These are phyloP conservation scores for Spironucleus salmonicida DNA, from an alignment of 208 protist species.

Conservation along the genomic window DNA sequence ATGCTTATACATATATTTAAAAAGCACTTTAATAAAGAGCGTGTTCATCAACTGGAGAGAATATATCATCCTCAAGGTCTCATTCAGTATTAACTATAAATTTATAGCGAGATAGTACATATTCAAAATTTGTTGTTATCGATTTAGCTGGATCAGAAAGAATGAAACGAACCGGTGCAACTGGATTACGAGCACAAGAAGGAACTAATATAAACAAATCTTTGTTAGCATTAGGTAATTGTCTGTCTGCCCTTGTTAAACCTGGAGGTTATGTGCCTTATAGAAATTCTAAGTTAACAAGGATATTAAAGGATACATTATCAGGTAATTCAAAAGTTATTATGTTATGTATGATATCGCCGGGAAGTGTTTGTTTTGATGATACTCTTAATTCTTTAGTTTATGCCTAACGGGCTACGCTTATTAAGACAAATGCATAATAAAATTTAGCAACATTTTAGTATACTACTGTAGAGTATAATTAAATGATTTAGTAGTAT, in stretches of 20 bases:
- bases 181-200: conserved; percentile 54
- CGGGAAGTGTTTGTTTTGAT: conserved; percentile 49
- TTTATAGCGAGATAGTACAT: background rate
- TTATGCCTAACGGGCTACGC: conserved; percentile 61
- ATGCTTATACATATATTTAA: conserved; percentile 52
- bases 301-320: conserved; percentile 63
- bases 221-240: conserved; percentile 66
- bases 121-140: conserved; percentile 55
- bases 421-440: conserved; percentile 52
- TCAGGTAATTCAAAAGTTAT: conserved; percentile 59
- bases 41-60: conserved; percentile 44
- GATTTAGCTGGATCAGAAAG: conserved; percentile 62
- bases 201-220: conserved; percentile 76
- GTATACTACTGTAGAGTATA: no score
- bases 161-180: conserved; percentile 50
- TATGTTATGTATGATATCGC: conserved; percentile 60
- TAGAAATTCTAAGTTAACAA: conserved; percentile 65
- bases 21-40: conserved; percentile 51
- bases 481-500: no score
- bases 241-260: conserved; percentile 54
- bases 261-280: conserved; percentile 57
- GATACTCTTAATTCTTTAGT: conserved; percentile 63
- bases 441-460: no score
- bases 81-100: conserved; percentile 55
- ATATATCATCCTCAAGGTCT: conserved; percentile 55